A percentile compares a stretch with the other conserved stretches of the same genome.
Conservation (phyloP, 1,284 basidiomycete genomes). For the Irpex lacteus region DNA sequence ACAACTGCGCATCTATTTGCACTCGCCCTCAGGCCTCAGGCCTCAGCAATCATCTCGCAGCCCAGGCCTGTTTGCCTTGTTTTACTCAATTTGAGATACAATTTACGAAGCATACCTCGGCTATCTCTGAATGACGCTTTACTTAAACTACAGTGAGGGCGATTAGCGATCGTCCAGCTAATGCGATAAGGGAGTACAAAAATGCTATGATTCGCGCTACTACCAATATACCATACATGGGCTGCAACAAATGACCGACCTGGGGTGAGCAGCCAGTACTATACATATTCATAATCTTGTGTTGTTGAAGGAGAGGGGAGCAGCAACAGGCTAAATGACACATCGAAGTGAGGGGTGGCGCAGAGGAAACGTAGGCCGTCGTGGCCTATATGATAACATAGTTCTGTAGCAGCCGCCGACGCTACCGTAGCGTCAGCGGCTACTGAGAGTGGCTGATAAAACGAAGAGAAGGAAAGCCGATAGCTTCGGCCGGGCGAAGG, state of each 20-base stretch:
- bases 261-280: background rate
- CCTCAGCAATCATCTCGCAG: too few relatives aligned
- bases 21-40: too few relatives aligned
- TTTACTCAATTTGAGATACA: background rate
- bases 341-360: background rate
- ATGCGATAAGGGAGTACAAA: too few relatives aligned
- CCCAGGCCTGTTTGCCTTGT: too few relatives aligned
- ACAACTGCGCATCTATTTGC: too few relatives aligned
- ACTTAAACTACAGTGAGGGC: background rate
- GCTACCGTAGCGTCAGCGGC: too few relatives aligned
- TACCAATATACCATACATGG: too few relatives aligned
- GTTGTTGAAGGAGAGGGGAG: background rate
- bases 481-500: background rate
- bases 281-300: slow-evolving; percentile 1
- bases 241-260: background rate
- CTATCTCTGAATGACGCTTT: background rate
- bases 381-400: background rate
- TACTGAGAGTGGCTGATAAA: background rate
- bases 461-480: background rate
- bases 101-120: background rate
- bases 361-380: background rate
- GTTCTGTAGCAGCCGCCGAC: background rate
- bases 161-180: background rate
- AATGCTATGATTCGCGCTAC: too few relatives aligned
- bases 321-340: background rate